phyloP scores from a whole-genome alignment of 345 rosid genomes.

The Dovyalis caffra region DNA sequence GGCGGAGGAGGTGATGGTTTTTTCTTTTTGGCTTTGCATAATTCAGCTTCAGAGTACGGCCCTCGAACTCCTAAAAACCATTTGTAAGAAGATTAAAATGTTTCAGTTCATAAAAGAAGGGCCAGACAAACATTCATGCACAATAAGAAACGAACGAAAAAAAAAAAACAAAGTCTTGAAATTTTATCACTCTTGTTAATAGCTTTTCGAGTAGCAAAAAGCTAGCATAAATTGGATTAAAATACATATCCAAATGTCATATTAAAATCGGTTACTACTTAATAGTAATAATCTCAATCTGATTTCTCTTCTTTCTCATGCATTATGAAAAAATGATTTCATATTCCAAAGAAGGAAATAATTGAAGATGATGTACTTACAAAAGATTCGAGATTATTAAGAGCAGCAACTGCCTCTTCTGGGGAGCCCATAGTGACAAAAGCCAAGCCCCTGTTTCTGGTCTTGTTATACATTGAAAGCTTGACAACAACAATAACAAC shows the following conservation, averaged over 20 bases:
- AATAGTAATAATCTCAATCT: neutral
- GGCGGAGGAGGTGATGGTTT: slow-evolving; percentile 40
- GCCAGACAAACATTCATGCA: neutral
- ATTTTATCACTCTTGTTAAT: neutral
- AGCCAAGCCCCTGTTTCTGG: slow-evolving; percentile 69
- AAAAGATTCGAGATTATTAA: slow-evolving; percentile 15
- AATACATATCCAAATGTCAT: neutral
- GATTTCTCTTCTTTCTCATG: neutral
- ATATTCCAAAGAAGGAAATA: neutral
- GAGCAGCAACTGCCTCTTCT: slow-evolving; percentile 68
- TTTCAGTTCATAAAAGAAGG: neutral
- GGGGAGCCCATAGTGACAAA: slow-evolving; percentile 77
- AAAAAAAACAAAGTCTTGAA: neutral
- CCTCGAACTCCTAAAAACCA: slow-evolving; percentile 60
- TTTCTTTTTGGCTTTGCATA: slow-evolving; percentile 61
- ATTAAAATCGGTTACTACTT: neutral
- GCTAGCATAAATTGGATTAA: neutral
- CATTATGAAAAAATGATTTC: neutral
- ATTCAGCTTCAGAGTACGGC: slow-evolving; percentile 55
- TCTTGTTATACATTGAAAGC: slow-evolving; percentile 79
- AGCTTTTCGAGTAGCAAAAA: neutral
- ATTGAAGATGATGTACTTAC: slow-evolving; percentile 31
- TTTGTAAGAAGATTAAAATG: slow-evolving; percentile 1
- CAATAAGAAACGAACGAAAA: neutral
- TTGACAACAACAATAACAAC: slow-evolving; percentile 23